Base-by-base conservation (phyloP, 139 green algal species). In the Mesostigma viride region DNA sequence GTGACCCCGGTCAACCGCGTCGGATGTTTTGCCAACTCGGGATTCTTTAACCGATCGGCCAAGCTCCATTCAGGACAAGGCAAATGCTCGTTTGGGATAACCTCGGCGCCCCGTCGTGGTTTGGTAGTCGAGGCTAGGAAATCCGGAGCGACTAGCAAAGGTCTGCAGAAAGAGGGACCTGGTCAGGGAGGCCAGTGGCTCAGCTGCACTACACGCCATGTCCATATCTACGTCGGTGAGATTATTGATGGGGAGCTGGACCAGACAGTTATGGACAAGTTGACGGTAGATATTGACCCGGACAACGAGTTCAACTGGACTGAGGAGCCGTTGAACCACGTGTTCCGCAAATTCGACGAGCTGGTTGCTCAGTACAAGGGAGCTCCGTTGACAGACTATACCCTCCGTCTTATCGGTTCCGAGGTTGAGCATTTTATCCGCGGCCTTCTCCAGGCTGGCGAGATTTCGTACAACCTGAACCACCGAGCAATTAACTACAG, bases 391-490 rank as follows among this genome's bases (percentile, higher is more conserved):
- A 78, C 51, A 3, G 73, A 79, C 45, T 79, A 79, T 65, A 79
- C 72, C 3, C 28, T 79, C 30, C 64, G 73, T 0, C 44, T 79
- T 26, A 79, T 79, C 48, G 72, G 73, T 6, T 79, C 73, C 22
- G 73, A 79, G 14, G 27, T 79, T 40, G 73, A 79, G 64, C 73
- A 79, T 44, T 79, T 60, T 31, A 79, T 79, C 26, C 31, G 73
- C 33, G 62, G 65, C 57, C 28, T 79, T 46, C 57, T 79, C 17
- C 24, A 73, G 35, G 72, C 72, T 36, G 72, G 72, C 24, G 73
- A 79, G 35, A 79, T 79, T 26, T 28, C 71, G 61, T 79, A 79
- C 63, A 79, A 79, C 73, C 31, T 79, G 35, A 67, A 79, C 35
- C 62, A 34, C 62, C 31, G 73, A 8, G 73, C 72, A 11, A 28